Base-by-base conservation (phyloP, 805 yeast species). In the Sugiyamaella valdiviana region DNA sequence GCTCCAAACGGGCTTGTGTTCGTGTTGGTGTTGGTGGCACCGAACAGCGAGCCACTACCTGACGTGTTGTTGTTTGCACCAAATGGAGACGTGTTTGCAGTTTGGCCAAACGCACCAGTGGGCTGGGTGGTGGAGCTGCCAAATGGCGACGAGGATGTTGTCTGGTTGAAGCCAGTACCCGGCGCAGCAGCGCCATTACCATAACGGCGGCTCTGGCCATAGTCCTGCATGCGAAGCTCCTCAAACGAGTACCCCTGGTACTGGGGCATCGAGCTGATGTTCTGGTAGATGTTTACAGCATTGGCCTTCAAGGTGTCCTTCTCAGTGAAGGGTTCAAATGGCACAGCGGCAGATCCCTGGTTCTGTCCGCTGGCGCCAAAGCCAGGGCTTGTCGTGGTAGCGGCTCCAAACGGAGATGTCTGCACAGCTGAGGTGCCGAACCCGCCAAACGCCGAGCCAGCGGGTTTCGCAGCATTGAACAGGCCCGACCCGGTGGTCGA, bases 151-250 rank as follows among this genome's bases (percentile, higher is more conserved):
- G 69, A 59, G 12, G 63, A 49, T 36, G 45, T 36, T 17, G 48
- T 40, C 20, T 41, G 51, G 24, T 67, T 67, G 48, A 61, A 60
- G 24, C 45, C 50, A 26, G 46, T 32, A 20, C 50, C 10, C 2
- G 39, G 39, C 3, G 47, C 39, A 26, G 52, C 38, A 1, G 45
- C 50, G 22, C 72, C 66, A 52, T 70, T 78, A 14, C 86, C 90
- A 53, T 55, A 79, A 51, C 79, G 75, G 61, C 93, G 75, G 47
- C 78, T 79, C 54, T 80, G 85, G 57, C 80, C 79, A 63, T 93
- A 93, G 68, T 93, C 99, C 64, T 84, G 91, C 57, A 77, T 71
- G 62, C 99, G 78, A 65, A 93, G 76, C 63, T 93, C 99, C 29
- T 89, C 97, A 60, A 82, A 77, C 0, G 96, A 85, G 58, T 66